Percentiles rank a stretch among this genome's conserved stretches.
phyloP scores from a whole-genome alignment of 192 early-diverging fungal species.

The Coemansia sp. region DNA sequence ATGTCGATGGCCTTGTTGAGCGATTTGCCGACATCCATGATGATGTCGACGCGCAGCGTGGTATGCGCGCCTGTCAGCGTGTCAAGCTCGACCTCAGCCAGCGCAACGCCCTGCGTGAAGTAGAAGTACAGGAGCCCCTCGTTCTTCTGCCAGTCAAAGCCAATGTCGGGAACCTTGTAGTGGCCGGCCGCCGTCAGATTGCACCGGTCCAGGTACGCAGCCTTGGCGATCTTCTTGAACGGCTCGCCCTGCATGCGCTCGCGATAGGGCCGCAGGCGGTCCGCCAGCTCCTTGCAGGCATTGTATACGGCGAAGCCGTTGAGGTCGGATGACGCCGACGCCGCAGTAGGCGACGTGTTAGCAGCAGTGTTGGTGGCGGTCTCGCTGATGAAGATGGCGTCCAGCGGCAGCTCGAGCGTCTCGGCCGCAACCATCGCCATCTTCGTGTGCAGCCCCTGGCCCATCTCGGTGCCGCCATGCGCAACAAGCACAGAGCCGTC shows the following conservation, averaged over 20 bases:
- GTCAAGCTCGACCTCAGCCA: slow-evolving; percentile 86
- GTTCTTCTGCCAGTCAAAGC: slow-evolving; percentile 72
- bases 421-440: slow-evolving; percentile 86
- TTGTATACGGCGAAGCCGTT: slow-evolving; percentile 83
- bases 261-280: slow-evolving; percentile 72
- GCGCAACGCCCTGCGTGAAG: slow-evolving; percentile 82
- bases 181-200: slow-evolving; percentile 83
- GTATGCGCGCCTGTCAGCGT: slow-evolving; percentile 79
- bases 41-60: slow-evolving; percentile 71
- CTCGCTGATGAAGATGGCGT: slow-evolving; percentile 67
- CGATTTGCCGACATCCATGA: slow-evolving; percentile 84
- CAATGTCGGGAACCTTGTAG: slow-evolving; percentile 81
- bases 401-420: slow-evolving; percentile 71
- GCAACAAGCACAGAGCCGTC: slow-evolving; percentile 83
- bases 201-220: slow-evolving; percentile 79
- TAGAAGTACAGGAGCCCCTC: slow-evolving; percentile 75
- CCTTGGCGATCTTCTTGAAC: slow-evolving; percentile 57
- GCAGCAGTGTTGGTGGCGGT: slow-evolving; percentile 77
- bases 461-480: slow-evolving; percentile 91
- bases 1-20: slow-evolving; percentile 88
- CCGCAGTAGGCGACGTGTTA: slow-evolving; percentile 81
- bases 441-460: slow-evolving; percentile 90
- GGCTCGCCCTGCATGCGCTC: slow-evolving; percentile 59
- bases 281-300: slow-evolving; percentile 73
- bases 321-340: slow-evolving; percentile 76